Base-by-base conservation (phyloP, 2,329 filamentous ascomycete genomes). In the Stemphylium beticola region DNA sequence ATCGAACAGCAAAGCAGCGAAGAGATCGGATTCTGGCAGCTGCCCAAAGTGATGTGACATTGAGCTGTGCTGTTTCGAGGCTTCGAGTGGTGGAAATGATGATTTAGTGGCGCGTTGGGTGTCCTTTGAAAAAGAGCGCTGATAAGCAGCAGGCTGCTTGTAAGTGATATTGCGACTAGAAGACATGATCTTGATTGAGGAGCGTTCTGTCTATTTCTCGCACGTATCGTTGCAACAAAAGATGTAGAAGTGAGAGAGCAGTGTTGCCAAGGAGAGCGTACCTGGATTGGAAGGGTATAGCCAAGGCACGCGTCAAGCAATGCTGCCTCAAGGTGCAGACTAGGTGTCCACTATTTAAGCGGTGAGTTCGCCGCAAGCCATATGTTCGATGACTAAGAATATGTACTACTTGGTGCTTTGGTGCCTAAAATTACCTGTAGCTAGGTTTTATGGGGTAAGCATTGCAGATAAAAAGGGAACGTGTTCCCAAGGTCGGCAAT, bases 1-100 rank as follows among this genome's bases (percentile, higher is more conserved):
- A 54, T 60, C 14, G 24, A 55, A 54, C 3, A 62, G 43, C 3
- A 59, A 44, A 9, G 36, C 46, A 29, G 46, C 31, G 8, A 66
- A 51, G 2, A 67, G 36, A 33, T 54, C 37, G 14, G 24, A n/a
- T 2, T 11, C 39, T 12, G 49, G 34, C 2, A 42, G 20, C 4
- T 2, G 10, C 18, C 34, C 48, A 7, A 20, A 48, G 24, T 2
- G 12, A n/a, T n/a, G 4, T 3, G 37, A n/a, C 12, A 11, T 7
- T 33, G 31, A 4, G 20, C 10, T 17, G n/a, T 3, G 29, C 8
- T n/a, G 0, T 32, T 29, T 36, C 20, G 36, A n/a, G 32, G 43
- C 5, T 2, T 3, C 31, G 15, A 10, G 1, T 11, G 17, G 17
- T 1, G 20, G n/a, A 3, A 29, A 31, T 31, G 42, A 18, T 42